Conservation (phyloP, 345 rosid genomes). For the Euphorbia pulcherrima region DNA sequence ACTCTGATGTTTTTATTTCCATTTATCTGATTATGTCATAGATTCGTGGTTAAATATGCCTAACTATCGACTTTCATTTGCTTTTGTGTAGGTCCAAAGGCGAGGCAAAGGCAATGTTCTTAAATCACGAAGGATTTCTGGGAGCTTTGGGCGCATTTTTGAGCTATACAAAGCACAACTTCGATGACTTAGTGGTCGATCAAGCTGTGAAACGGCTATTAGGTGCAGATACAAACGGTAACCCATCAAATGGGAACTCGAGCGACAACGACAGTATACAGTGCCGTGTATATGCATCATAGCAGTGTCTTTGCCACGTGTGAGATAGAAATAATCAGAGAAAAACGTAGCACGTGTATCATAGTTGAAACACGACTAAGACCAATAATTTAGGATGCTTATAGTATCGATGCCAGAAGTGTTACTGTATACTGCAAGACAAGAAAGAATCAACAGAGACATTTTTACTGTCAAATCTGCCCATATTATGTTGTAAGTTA, state of each 20-base stretch:
- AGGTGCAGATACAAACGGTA: constrained; percentile 14
- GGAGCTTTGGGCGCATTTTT: constrained; percentile 98
- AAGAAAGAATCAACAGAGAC: not conserved
- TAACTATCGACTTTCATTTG: constrained; percentile 10
- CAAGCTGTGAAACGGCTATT: constrained; percentile 32
- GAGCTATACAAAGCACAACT: constrained; percentile 98
- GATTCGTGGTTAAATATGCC: constrained; percentile 9
- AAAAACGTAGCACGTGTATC: constrained; percentile 10
- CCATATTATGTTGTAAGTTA: constrained; percentile 7
- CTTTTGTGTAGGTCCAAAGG: constrained; percentile 75
- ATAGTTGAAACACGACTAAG: constrained; percentile 16
- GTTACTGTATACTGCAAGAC: not conserved
- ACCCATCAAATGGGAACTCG: constrained; percentile 24
- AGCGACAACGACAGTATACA: constrained; percentile 32
- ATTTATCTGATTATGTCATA: not conserved
- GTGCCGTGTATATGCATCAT: constrained; percentile 27
- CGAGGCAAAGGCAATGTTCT: constrained; percentile 90
- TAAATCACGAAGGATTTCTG: constrained; percentile 96
- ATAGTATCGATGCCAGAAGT: not conserved
- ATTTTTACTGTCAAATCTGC: not conserved
- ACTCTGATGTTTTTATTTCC: too few species aligned
- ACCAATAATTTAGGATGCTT: not conserved
- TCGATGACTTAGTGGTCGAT: constrained; percentile 97
- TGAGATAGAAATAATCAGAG: not conserved
- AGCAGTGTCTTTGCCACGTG: constrained; percentile 6